Evolutionary conservation across 768 basidiomycete species (phyloP).

Genomic region (Boletus reticuloceps): DNA sequence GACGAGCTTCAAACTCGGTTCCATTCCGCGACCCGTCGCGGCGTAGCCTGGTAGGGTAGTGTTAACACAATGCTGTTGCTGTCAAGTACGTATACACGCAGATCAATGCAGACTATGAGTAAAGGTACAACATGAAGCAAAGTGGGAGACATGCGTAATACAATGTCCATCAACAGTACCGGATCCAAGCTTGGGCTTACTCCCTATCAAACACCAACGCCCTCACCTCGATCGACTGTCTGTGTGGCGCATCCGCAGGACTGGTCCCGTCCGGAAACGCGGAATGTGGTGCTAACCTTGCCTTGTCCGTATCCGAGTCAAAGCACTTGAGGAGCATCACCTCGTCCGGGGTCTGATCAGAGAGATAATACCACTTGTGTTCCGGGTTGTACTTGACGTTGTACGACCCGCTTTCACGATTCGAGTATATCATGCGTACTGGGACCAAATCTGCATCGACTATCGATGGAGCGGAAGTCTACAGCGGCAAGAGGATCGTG

Average conservation of each 20-base stretch:
- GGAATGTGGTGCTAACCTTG: constrained; percentile 35
- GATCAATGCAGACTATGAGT: no score
- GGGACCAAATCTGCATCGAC: not conserved
- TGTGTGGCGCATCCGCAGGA: constrained; percentile 30
- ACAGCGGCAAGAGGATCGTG: not conserved
- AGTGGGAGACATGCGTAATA: no score
- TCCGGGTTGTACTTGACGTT: constrained; percentile 33
- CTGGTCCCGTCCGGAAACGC: constrained; percentile 37
- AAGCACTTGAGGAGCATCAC: constrained; percentile 42
- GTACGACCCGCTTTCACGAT: constrained; percentile 21
- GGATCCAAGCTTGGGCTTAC: constrained; percentile 7
- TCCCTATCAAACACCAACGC: constrained; percentile 38
- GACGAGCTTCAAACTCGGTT: no score
- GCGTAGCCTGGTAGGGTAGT: no score
- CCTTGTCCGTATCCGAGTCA: constrained; percentile 37
- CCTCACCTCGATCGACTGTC: constrained; percentile 42
- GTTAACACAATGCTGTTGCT: no score
- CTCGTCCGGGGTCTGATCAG: constrained; percentile 38
- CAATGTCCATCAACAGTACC: no score
- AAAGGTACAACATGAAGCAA: no score
- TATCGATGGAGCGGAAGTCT: not conserved
- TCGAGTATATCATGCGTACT: constrained; percentile 32
- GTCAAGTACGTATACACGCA: no score
- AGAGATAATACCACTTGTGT: constrained; percentile 39
- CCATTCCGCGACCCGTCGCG: no score